phyloP scores from a whole-genome alignment of 2,329 filamentous ascomycete species.

The Fusarium dlaminii region DNA sequence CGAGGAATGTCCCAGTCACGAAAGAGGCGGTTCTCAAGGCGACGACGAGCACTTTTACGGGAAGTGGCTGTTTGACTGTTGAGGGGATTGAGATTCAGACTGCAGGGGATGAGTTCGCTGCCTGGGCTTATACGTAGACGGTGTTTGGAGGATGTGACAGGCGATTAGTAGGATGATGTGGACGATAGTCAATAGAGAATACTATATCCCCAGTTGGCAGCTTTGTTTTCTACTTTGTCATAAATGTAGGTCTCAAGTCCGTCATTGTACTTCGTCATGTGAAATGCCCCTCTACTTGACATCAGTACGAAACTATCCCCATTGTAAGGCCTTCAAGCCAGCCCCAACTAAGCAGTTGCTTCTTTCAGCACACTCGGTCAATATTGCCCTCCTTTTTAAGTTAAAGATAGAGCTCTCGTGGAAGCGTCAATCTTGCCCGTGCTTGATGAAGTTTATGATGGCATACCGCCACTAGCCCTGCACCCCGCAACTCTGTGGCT shows the following conservation, averaged over 20 bases:
- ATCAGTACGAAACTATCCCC: background rate
- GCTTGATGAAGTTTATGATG: background rate
- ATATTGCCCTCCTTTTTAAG: background rate
- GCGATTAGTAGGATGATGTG: background rate
- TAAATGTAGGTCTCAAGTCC: background rate
- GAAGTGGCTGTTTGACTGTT: constrained; percentile 45
- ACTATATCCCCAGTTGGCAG: background rate
- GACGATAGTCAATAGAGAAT: background rate
- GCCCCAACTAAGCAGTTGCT: background rate
- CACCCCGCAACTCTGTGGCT: background rate
- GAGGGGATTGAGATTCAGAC: constrained; percentile 46
- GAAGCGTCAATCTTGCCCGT: background rate
- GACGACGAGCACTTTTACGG: constrained; percentile 35
- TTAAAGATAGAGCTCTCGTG: background rate
- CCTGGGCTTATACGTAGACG: constrained; percentile 52
- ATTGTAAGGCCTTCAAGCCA: too few species aligned
- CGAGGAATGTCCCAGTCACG: constrained; percentile 10
- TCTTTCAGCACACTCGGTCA: background rate
- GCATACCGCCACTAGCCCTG: background rate
- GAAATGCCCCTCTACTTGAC: background rate
- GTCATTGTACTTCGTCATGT: background rate
- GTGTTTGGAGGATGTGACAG: background rate
- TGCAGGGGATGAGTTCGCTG: constrained; percentile 43
- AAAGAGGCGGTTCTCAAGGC: constrained; percentile 41
- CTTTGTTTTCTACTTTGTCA: background rate